Base-by-base conservation (phyloP, 2,329 filamentous ascomycete species). In the Colletotrichum cereale region DNA sequence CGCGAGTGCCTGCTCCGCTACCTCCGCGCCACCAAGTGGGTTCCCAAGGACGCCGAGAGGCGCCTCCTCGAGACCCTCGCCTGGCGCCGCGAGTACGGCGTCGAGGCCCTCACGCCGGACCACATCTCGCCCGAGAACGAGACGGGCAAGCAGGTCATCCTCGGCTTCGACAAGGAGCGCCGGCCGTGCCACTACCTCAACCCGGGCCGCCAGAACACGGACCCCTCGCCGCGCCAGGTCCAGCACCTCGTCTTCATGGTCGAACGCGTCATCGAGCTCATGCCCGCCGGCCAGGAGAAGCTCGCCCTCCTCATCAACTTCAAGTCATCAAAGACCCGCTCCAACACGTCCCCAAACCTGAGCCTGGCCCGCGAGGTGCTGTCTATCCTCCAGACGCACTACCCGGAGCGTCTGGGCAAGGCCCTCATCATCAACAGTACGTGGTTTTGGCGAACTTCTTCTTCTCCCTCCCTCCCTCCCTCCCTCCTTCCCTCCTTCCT, bases 201-300 rank as follows among this genome's bases (percentile, higher is more conserved):
- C 79, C 96, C 96, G 1, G 93, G 92, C 40, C 91, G 92, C 75
- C 96, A 99, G 84, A 99, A 99, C 85, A 98, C 96, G 1, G 92
- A 97, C 76, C 88, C 91, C 67, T 93, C 91, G 73, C 93, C 95
- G 47, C 89, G 94, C 76, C 96, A 98, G 84, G 91, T 97, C 66
- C 91, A 99, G 82, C 95, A 98, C 80, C 85, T 99, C 72, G 95
- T 98, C 63, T 99, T 93, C 84, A 98, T 98, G 95, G 84, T 98
- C 52, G 96, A 99, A 85, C 89, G 94, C 47, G 91, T 93, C 42
- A 90, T 97, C 75, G 95, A 98, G 76, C 83, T 98, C 73, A 95
- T 97, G 90, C 92, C 93, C 0, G 87, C 95, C 0, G 92, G 93
- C 18, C 94, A 97, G 79, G 96, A 98, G 84, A 96, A 90, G 58